phyloP scores from a whole-genome alignment of 2,329 filamentous ascomycete species.

The Fusarium citri region DNA sequence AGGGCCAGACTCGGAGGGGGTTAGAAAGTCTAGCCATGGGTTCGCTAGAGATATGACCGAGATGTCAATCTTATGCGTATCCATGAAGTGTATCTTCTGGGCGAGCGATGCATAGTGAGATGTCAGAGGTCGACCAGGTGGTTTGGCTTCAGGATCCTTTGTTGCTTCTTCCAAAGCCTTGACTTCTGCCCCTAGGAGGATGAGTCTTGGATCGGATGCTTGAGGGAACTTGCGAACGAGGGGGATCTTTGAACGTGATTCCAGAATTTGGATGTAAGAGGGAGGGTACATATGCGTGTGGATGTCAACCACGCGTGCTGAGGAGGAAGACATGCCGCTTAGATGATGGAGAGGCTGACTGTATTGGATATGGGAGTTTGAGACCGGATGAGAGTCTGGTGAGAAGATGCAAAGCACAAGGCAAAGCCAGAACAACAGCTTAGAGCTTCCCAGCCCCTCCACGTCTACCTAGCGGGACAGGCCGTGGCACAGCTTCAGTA shows the following conservation, averaged over 20 bases:
- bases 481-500: neutral
- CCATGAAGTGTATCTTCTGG: slow-evolving; percentile 89
- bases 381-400: neutral
- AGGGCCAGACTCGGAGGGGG: slow-evolving; percentile 67
- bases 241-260: slow-evolving; percentile 71
- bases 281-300: slow-evolving; percentile 79
- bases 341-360: neutral
- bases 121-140: slow-evolving; percentile 84
- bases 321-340: slow-evolving; percentile 50
- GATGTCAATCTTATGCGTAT: slow-evolving; percentile 81
- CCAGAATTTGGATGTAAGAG: slow-evolving; percentile 70
- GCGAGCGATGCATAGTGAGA: slow-evolving; percentile 83
- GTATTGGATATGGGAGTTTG: neutral
- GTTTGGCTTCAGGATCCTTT: slow-evolving; percentile 65
- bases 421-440: neutral
- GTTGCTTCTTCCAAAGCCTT: slow-evolving; percentile 61
- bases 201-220: slow-evolving; percentile 69
- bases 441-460: neutral
- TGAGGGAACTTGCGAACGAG: slow-evolving; percentile 75
- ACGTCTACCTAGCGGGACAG: slow-evolving; percentile 1
- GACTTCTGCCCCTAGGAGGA: slow-evolving; percentile 68
- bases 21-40: slow-evolving; percentile 91
- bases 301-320: slow-evolving; percentile 68
- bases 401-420: slow-evolving; percentile 1
- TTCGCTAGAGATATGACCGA: slow-evolving; percentile 92